phyloP scores from a whole-genome alignment of 768 basidiomycete species.

The Tulasnella calospora region DNA sequence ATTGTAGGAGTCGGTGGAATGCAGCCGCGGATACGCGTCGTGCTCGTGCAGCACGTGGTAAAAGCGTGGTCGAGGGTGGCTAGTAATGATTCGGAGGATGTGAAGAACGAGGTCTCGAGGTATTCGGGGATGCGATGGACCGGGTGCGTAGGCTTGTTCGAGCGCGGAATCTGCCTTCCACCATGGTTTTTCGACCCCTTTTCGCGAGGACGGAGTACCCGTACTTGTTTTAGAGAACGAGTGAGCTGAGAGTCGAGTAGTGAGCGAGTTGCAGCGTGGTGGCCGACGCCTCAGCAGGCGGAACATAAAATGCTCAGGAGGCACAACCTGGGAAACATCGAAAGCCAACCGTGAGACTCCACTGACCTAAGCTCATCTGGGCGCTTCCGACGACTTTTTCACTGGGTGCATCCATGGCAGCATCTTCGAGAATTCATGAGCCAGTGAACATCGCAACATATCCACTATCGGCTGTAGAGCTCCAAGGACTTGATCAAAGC shows the following conservation, averaged over 20 bases:
- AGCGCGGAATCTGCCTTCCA: not conserved
- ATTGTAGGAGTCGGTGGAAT: conserved; percentile 21
- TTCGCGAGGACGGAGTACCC: not conserved
- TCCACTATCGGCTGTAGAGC: not conserved
- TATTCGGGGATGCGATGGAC: not conserved
- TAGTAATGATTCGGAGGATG: not conserved
- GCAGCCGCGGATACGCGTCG: conserved; percentile 17
- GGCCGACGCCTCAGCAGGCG: conserved; percentile 8
- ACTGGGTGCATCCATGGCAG: not conserved
- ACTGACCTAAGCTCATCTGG: not conserved
- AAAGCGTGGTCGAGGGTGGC: conserved; percentile 1
- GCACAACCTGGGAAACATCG: conserved; percentile 5
- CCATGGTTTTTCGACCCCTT: not conserved
- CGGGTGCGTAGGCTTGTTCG: not conserved
- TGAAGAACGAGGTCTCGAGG: conserved; percentile 21
- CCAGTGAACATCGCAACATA: not conserved
- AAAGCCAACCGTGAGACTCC: not conserved
- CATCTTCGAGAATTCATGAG: not conserved
- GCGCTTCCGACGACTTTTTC: not conserved
- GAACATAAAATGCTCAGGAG: not conserved
- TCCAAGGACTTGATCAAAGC: not conserved
- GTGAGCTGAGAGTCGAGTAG: conserved; percentile 15
- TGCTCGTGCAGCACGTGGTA: not conserved
- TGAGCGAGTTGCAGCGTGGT: conserved; percentile 1
- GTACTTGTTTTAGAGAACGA: not conserved